These are phyloP conservation scores for Ophiognomonia clavigignenti-juglandacearum DNA, from an alignment of 2,329 filamentous ascomycete species.

Conservation along the genomic window DNA sequence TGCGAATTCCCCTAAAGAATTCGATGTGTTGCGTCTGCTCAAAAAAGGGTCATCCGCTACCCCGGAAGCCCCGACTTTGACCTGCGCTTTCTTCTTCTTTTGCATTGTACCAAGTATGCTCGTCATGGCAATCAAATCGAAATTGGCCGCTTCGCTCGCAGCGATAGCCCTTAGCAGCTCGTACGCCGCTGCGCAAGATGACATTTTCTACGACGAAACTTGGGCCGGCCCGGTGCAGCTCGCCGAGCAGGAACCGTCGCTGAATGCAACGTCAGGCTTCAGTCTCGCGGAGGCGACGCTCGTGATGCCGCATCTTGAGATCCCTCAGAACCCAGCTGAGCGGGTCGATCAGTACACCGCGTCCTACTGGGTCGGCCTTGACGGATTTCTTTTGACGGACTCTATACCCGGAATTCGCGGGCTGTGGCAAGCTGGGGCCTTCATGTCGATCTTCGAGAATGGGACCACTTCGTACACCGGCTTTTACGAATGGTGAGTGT, in stretches of 20 bases:
- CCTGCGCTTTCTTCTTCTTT: too few species aligned
- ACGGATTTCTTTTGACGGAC: slow-evolving; percentile 5
- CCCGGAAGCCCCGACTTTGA: too few species aligned
- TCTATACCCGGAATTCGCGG: not conserved
- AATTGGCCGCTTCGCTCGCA: too few species aligned
- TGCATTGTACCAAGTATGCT: too few species aligned
- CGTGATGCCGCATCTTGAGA: not conserved
- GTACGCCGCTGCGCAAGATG: too few species aligned
- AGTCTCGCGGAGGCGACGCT: slow-evolving; percentile 1
- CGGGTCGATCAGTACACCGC: slow-evolving; percentile 1
- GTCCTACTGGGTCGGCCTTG: slow-evolving; percentile 4
- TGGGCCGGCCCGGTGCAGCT: slow-evolving; percentile 4
- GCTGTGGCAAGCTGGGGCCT: slow-evolving; percentile 2
- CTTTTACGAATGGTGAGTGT: slow-evolving; percentile 6
- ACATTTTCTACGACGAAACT: slow-evolving; percentile 2
- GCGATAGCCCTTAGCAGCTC: too few species aligned
- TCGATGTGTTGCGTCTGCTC: too few species aligned
- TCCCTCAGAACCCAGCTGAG: not conserved
- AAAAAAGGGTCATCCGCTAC: too few species aligned
- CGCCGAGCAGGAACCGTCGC: not conserved
- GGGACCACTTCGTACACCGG: slow-evolving; percentile 1
- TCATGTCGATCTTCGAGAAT: slow-evolving; percentile 4
- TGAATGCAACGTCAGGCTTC: not conserved
- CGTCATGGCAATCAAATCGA: too few species aligned
- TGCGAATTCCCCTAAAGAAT: too few species aligned